These are phyloP conservation scores for Sarcomyxa edulis DNA, from an alignment of 768 basidiomycete genomes.

Conservation along the genomic window DNA sequence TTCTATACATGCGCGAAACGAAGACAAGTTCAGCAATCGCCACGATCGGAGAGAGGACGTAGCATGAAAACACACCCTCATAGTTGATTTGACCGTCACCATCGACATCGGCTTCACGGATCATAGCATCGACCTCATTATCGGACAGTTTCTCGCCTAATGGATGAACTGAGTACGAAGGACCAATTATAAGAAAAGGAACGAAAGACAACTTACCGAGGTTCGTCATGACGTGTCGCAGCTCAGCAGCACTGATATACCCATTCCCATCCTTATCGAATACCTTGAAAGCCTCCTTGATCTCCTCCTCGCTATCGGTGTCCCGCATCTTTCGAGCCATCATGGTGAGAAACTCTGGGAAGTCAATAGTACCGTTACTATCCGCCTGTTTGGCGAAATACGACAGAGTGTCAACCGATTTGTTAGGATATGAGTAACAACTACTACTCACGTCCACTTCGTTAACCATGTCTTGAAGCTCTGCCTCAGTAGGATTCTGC, in stretches of 20 bases:
- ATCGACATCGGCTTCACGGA: constrained; percentile 62
- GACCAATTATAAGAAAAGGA: background rate
- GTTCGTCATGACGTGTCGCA: constrained; percentile 22
- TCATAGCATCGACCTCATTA: constrained; percentile 28
- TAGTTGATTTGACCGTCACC: constrained; percentile 80
- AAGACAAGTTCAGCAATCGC: background rate
- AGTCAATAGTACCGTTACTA: constrained; percentile 85
- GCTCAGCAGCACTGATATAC: constrained; percentile 19
- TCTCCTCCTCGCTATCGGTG: constrained; percentile 90
- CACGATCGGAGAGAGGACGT: background rate
- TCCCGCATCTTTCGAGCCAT: constrained; percentile 89
- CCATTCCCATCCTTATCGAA: constrained; percentile 22
- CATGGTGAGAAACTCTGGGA: constrained; percentile 78
- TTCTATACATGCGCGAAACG: constrained; percentile 15
- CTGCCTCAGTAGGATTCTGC: constrained; percentile 41
- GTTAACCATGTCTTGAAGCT: constrained; percentile 46
- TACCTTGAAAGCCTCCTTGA: constrained; percentile 93
- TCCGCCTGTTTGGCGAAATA: too few relatives aligned
- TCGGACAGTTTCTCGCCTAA: constrained; percentile 27
- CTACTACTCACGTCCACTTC: constrained; percentile 80
- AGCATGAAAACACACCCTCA: constrained; percentile 38
- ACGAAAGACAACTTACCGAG: constrained; percentile 12
- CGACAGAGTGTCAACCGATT: background rate
- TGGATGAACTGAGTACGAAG: background rate
- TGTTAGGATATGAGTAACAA: constrained; percentile 51